Conservation (phyloP, 352 stramenopile species). For the Pythium sukuiense region DNA sequence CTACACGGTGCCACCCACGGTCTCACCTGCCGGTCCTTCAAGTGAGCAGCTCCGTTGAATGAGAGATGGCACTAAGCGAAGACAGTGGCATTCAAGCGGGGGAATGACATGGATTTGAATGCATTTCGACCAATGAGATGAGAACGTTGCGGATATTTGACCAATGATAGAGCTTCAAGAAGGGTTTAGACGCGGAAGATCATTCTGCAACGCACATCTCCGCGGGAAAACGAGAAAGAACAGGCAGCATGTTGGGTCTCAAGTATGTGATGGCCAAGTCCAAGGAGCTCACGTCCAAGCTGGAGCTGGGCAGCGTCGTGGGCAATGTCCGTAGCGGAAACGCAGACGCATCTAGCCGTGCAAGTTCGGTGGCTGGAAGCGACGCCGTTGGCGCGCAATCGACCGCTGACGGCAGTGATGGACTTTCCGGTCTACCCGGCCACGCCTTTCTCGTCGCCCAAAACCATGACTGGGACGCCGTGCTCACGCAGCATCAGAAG, state of each 20-base stretch:
- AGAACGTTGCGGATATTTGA: not conserved
- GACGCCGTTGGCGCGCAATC: conserved; percentile 13
- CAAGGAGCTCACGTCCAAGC: conserved; percentile 59
- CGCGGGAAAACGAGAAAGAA: not conserved
- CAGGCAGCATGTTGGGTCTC: conserved; percentile 44
- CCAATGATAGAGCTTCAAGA: not conserved
- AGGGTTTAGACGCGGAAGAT: not conserved
- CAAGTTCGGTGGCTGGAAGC: conserved; percentile 22
- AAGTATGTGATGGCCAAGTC: conserved; percentile 81
- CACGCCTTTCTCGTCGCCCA: conserved; percentile 45
- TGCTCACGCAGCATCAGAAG: conserved; percentile 40
- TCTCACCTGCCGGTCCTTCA: not conserved
- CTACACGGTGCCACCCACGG: not conserved
- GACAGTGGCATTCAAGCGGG: not conserved
- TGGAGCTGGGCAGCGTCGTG: conserved; percentile 41
- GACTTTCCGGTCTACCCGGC: conserved; percentile 20
- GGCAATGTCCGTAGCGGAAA: conserved; percentile 4
- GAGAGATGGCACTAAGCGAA: not conserved
- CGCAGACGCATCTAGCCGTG: conserved; percentile 16
- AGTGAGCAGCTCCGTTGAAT: not conserved
- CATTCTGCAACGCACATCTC: not conserved
- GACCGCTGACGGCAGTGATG: conserved; percentile 12
- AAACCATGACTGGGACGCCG: conserved; percentile 34
- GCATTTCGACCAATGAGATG: not conserved
- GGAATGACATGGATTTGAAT: not conserved